These are phyloP conservation scores for Pichia nakasei DNA, from an alignment of 805 yeast genomes.

Conservation along the genomic window DNA sequence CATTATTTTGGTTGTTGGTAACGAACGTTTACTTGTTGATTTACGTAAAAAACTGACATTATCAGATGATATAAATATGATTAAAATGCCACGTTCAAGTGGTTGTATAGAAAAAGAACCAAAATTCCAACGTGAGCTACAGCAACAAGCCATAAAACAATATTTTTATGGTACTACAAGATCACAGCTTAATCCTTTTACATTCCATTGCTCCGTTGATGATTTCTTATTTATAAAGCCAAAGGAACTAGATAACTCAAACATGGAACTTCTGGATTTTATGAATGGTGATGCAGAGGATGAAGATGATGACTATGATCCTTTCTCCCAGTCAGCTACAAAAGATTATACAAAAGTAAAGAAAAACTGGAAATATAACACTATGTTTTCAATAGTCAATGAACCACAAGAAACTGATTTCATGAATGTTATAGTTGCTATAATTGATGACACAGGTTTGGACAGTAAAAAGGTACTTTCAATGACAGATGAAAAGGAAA, in stretches of 20 bases:
- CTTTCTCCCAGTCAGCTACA: conserved; percentile 12
- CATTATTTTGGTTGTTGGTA: conserved; percentile 62
- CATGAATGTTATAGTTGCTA: conserved; percentile 59
- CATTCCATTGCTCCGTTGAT: conserved; percentile 60
- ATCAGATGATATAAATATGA: conserved; percentile 29
- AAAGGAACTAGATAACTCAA: conserved; percentile 16
- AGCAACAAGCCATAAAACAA: conserved; percentile 71
- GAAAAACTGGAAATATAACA: conserved; percentile 5
- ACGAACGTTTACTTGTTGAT: conserved; percentile 60
- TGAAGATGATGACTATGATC: conserved; percentile 28
- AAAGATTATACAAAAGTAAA: neutral
- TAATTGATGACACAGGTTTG: conserved; percentile 20
- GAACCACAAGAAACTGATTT: conserved; percentile 33
- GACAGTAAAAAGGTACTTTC: conserved; percentile 3
- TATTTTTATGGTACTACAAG: conserved; percentile 78
- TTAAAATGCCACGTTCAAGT: conserved; percentile 62
- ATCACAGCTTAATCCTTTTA: conserved; percentile 72
- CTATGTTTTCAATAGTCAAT: conserved; percentile 9
- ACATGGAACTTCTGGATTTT: conserved; percentile 14
- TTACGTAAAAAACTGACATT: conserved; percentile 41
- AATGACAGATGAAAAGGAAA: conserved; percentile 21
- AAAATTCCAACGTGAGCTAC: conserved; percentile 55
- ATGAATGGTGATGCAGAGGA: conserved; percentile 19
- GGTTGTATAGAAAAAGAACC: conserved; percentile 76
- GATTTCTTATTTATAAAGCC: conserved; percentile 60